Conservation (phyloP, 2,329 filamentous ascomycete genomes). For the Cercospora zeina region DNA sequence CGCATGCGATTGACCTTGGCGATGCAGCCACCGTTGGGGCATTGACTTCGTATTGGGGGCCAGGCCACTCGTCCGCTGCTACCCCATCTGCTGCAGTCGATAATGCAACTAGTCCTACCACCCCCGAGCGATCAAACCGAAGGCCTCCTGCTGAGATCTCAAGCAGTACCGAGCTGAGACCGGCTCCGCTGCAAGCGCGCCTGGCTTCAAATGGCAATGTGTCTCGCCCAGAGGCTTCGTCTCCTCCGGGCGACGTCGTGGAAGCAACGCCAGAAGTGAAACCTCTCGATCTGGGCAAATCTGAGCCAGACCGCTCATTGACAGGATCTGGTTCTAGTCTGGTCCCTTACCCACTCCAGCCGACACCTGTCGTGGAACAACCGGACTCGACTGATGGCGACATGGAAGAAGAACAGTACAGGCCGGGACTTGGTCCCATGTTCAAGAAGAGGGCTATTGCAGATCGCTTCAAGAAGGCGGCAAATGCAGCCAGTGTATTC, state of each 20-base stretch:
- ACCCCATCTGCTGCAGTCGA: conserved; percentile 15
- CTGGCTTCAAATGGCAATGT: conserved; percentile 18
- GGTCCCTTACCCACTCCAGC: conserved; percentile 15
- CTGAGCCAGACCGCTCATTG: conserved; percentile 25
- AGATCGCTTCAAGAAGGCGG: conserved; percentile 77
- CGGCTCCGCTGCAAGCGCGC: conserved; percentile 35
- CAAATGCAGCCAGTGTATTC: conserved; percentile 70
- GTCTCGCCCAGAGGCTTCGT: not conserved
- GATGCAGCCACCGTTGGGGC: conserved; percentile 33
- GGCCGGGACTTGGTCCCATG: conserved; percentile 88
- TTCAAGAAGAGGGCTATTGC: conserved; percentile 75
- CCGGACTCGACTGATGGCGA: conserved; percentile 29
- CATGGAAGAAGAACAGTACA: conserved; percentile 47
- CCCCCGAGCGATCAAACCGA: conserved; percentile 32
- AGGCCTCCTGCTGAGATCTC: conserved; percentile 28
- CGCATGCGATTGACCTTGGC: conserved; percentile 29
- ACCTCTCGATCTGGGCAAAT: conserved; percentile 26
- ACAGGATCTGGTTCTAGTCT: conserved; percentile 18
- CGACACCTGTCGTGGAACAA: conserved; percentile 20
- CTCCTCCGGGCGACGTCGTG: not conserved
- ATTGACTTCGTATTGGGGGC: conserved; percentile 34
- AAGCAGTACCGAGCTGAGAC: conserved; percentile 35
- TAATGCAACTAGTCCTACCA: conserved; percentile 20
- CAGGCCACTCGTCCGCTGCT: conserved; percentile 22
- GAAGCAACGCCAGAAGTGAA: conserved; percentile 24